Conservation (phyloP, 148 eudicot genomes). For the Persicaria tinctoria region DNA sequence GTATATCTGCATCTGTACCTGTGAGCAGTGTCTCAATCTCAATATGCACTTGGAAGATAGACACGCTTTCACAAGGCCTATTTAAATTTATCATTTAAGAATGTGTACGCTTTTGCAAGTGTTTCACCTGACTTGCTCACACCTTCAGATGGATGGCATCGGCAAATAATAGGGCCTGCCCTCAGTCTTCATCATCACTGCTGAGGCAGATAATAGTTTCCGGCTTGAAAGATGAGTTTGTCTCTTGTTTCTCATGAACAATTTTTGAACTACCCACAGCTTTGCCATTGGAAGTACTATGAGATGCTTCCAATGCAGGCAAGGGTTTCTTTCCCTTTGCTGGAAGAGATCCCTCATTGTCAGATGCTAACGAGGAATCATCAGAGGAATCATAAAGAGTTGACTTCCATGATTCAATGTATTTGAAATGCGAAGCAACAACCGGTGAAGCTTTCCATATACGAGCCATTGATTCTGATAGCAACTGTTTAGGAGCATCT, state of each 20-base stretch:
- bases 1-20: no score
- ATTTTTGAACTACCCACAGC: neutral
- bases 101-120: no score
- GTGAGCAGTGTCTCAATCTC: no score
- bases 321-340: constrained; percentile 6
- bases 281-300: neutral
- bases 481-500: constrained; percentile 14
- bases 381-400: constrained; percentile 12
- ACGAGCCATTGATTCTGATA: constrained; percentile 13
- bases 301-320: neutral
- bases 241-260: neutral
- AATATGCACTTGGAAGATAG: no score
- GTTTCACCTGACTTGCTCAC: no score
- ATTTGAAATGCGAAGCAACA: constrained; percentile 13
- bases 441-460: constrained; percentile 10
- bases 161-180: neutral
- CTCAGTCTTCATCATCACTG: constrained; percentile 8
- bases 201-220: neutral
- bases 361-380: constrained; percentile 22
- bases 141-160: neutral
- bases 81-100: no score
- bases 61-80: no score
- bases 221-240: neutral
- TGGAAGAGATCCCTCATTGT: constrained; percentile 17
- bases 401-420: neutral